A percentile compares a stretch with the other conserved stretches of the same genome.
These are phyloP conservation scores for Pythium utonaiense DNA, from an alignment of 352 stramenopile species.

Conservation along the genomic window DNA sequence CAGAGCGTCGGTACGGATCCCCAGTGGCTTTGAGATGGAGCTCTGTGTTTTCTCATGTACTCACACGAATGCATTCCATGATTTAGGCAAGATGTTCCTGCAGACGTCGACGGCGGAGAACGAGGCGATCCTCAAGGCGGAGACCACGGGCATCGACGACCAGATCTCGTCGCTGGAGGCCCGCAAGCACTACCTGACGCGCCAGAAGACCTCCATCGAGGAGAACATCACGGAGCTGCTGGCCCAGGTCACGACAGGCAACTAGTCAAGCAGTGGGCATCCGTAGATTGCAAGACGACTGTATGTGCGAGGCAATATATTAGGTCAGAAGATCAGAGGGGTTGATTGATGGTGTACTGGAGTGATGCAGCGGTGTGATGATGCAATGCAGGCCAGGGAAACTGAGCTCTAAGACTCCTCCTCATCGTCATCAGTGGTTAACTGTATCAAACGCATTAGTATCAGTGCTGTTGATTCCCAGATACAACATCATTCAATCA, in stretches of 20 bases:
- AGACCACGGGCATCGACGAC: conserved; percentile 56
- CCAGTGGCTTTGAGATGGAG: too few species aligned
- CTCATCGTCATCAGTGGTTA: conserved; percentile 67
- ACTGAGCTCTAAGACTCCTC: conserved; percentile 33
- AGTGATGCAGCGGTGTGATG: too few species aligned
- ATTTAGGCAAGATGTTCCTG: conserved; percentile 74
- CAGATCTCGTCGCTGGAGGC: conserved; percentile 69
- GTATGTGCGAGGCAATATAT: conserved; percentile 22
- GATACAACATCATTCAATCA: not conserved
- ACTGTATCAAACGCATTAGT: conserved; percentile 24
- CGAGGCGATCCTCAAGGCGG: conserved; percentile 43
- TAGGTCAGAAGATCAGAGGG: conserved; percentile 1
- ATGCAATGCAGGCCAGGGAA: not conserved
- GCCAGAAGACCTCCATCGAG: conserved; percentile 75
- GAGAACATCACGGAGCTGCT: conserved; percentile 84
- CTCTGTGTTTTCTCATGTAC: not conserved
- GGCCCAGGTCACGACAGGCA: conserved; percentile 54
- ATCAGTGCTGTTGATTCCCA: not conserved
- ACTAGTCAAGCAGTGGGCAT: conserved; percentile 6
- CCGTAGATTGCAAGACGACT: not conserved
- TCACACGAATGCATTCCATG: not conserved
- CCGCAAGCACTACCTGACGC: conserved; percentile 77
- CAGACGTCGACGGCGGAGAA: conserved; percentile 58
- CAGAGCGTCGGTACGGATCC: conserved; percentile 64
- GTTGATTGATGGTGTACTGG: not conserved